phyloP scores from a whole-genome alignment of 2,329 filamentous ascomycete species.

The Penicillium sp. region DNA sequence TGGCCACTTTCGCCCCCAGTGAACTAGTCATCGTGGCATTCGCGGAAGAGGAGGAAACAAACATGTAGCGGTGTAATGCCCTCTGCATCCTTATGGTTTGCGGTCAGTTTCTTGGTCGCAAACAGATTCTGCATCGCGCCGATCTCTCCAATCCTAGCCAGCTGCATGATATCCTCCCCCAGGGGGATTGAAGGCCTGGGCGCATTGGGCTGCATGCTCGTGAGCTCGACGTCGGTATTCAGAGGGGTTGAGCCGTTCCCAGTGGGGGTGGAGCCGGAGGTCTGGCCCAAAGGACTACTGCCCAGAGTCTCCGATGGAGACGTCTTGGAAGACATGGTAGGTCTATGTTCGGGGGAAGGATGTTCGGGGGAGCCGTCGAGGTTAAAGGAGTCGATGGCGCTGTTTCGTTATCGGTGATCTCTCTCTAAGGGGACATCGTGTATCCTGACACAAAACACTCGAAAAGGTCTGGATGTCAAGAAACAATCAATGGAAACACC shows the following conservation, averaged over 20 bases:
- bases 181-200: conserved; percentile 39
- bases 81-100: conserved; percentile 82
- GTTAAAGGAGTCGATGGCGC: conserved; percentile 4
- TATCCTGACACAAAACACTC: not conserved
- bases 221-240: conserved; percentile 42
- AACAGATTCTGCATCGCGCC: conserved; percentile 86
- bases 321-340: conserved; percentile 29
- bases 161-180: conserved; percentile 90
- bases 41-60: conserved; percentile 36
- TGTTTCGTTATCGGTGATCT: not conserved
- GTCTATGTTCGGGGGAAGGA: conserved; percentile 1
- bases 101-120: conserved; percentile 76
- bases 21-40: not conserved
- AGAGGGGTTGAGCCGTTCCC: conserved; percentile 36
- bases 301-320: conserved; percentile 25
- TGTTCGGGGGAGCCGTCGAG: not conserved
- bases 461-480: not conserved
- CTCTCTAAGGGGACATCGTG: conserved; percentile 18
- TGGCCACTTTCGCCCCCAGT: not conserved
- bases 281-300: conserved; percentile 24
- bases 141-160: conserved; percentile 85
- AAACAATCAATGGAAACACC: not conserved
- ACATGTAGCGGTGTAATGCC: conserved; percentile 96
- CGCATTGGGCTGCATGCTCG: conserved; percentile 34
- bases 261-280: conserved; percentile 25